phyloP scores from a whole-genome alignment of 1,139 yeast genomes.

The Hyphopichia wangnamkhiaoensis region DNA sequence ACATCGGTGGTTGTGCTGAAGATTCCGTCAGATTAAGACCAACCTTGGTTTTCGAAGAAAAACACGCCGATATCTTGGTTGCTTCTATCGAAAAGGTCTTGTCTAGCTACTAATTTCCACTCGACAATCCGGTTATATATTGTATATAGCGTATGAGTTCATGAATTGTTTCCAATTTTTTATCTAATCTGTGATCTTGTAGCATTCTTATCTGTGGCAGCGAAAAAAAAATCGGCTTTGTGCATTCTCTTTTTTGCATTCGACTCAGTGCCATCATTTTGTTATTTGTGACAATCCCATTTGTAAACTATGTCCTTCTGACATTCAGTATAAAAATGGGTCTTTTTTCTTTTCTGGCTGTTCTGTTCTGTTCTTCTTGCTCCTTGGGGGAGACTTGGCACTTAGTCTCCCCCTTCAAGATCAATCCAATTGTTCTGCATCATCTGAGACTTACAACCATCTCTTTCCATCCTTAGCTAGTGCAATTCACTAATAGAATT shows the following conservation, averaged over 20 bases:
- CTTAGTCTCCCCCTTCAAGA: background rate
- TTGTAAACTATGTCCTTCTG: background rate
- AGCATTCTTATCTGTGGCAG: slow-evolving; percentile 3
- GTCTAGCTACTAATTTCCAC: slow-evolving; percentile 35
- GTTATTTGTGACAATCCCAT: no score
- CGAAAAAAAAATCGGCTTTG: slow-evolving; percentile 1
- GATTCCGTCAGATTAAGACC: slow-evolving; percentile 77
- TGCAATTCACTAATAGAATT: no score
- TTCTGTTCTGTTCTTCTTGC: background rate
- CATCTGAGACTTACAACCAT: no score
- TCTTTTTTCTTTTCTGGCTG: background rate
- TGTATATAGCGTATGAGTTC: slow-evolving; percentile 1
- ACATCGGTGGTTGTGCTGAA: slow-evolving; percentile 82
- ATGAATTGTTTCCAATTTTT: no score
- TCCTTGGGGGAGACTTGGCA: background rate
- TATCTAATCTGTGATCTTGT: no score
- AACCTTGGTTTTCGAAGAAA: slow-evolving; percentile 68
- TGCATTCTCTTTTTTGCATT: slow-evolving; percentile 4
- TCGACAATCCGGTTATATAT: no score
- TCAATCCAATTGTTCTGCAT: background rate
- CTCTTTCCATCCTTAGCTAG: no score
- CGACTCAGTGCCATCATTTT: no score
- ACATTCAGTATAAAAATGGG: no score
- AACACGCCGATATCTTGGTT: slow-evolving; percentile 70
- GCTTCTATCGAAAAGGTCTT: slow-evolving; percentile 50